phyloP scores from a whole-genome alignment of 116 monocot species.

The Dioscorea cayenensis region DNA sequence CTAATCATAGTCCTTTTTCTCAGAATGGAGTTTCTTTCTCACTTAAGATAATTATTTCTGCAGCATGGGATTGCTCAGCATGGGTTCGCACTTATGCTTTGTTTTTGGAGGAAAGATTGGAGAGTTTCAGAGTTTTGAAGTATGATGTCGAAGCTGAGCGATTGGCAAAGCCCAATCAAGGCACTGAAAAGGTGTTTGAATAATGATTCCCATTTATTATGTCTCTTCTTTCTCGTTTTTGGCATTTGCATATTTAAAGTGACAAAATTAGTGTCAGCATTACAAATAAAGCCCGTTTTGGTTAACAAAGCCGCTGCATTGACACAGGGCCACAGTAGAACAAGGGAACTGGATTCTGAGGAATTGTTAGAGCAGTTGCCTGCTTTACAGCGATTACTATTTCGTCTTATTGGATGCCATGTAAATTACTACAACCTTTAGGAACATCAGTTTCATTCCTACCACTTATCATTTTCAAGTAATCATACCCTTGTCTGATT shows the following conservation, averaged over 20 bases:
- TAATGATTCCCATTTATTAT: background rate
- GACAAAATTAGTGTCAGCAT: background rate
- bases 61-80: conserved; percentile 98
- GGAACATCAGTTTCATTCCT: background rate
- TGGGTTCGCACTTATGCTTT: conserved; percentile 94
- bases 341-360: conserved; percentile 60
- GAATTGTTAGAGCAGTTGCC: conserved; percentile 90
- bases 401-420: conserved; percentile 87
- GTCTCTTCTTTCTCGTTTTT: background rate
- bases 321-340: conserved; percentile 73
- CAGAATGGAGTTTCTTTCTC: background rate
- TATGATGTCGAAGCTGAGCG: conserved; percentile 94
- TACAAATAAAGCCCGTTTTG: background rate
- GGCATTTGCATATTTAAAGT: background rate
- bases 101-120: conserved; percentile 89
- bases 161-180: conserved; percentile 47
- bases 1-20: background rate
- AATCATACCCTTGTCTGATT: conserved; percentile 6
- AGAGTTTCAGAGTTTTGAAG: conserved; percentile 81
- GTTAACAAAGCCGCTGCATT: background rate
- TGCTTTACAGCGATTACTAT: conserved; percentile 84
- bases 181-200: conserved; percentile 50
- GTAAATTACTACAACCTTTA: conserved; percentile 24
- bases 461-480: background rate
- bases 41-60: conserved; percentile 1